A percentile compares a stretch with the other conserved stretches of the same genome.
Conservation (phyloP, 495 filamentous ascomycete species). For the Lepraria neglecta region DNA sequence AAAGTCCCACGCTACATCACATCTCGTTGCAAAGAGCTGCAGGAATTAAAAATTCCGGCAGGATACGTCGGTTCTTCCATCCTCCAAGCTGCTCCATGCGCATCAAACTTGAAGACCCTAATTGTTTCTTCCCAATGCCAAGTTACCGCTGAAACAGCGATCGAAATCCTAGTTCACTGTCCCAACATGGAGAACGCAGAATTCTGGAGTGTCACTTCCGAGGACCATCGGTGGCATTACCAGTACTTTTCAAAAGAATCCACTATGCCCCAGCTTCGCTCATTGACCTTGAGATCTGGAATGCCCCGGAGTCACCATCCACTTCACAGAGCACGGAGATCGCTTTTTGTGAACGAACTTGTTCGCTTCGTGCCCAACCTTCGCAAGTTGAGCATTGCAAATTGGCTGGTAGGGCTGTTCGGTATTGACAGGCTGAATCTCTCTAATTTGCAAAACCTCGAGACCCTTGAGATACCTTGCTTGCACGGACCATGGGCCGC, state of each 20-base stretch:
- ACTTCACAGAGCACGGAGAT: too few species aligned
- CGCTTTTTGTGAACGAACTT: neutral
- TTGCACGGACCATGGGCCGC: neutral
- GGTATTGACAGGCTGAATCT: neutral
- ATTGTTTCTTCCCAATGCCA: conserved; percentile 36
- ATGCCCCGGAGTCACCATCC: too few species aligned
- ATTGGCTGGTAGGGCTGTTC: neutral
- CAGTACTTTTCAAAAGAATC: neutral
- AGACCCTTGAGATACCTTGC: conserved; percentile 13
- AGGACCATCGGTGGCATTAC: too few species aligned
- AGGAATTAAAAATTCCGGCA: conserved; percentile 23
- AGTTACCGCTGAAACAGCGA: conserved; percentile 32
- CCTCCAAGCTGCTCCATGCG: conserved; percentile 22
- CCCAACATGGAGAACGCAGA: conserved; percentile 41
- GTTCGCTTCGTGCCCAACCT: conserved; percentile 1
- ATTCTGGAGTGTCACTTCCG: conserved; percentile 29
- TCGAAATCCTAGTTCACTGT: conserved; percentile 36
- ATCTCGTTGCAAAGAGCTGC: conserved; percentile 25
- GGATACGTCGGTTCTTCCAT: conserved; percentile 22
- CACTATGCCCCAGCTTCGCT: neutral
- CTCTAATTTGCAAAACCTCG: conserved; percentile 1
- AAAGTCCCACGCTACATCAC: conserved; percentile 22
- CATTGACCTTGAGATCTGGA: neutral
- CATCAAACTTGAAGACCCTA: conserved; percentile 38
- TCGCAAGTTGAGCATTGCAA: conserved; percentile 1